These are phyloP conservation scores for Phaseolus lunatus DNA, from an alignment of 306 rosid species.

Conservation along the genomic window DNA sequence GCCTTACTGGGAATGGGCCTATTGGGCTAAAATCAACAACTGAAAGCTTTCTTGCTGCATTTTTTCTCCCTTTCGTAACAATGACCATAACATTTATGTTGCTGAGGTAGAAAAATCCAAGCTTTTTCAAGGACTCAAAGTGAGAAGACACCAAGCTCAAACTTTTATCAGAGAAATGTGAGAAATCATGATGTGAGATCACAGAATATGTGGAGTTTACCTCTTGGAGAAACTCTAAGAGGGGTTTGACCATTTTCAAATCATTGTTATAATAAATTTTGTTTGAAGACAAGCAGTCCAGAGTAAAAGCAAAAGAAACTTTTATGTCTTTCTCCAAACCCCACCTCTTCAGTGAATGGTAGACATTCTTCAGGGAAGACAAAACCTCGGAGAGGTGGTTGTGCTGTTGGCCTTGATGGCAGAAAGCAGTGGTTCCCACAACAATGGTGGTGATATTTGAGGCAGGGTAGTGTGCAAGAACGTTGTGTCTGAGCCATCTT, in stretches of 20 bases:
- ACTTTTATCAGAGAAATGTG: slow-evolving; percentile 53
- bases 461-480: slow-evolving; percentile 75
- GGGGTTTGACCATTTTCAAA: slow-evolving; percentile 51
- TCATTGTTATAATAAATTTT: slow-evolving; percentile 42
- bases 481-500: slow-evolving; percentile 69
- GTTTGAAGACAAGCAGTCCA: slow-evolving; percentile 50
- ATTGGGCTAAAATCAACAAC: slow-evolving; percentile 42
- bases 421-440: slow-evolving; percentile 52
- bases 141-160: slow-evolving; percentile 57
- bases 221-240: slow-evolving; percentile 58
- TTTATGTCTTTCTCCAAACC: slow-evolving; percentile 77
- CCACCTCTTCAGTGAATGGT: slow-evolving; percentile 83
- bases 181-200: slow-evolving; percentile 47
- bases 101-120: slow-evolving; percentile 57
- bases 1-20: slow-evolving; percentile 60
- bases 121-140: slow-evolving; percentile 57
- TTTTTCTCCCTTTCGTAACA: slow-evolving; percentile 46
- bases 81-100: slow-evolving; percentile 50
- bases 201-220: slow-evolving; percentile 70
- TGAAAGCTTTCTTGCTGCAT: slow-evolving; percentile 63
- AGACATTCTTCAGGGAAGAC: slow-evolving; percentile 67
- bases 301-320: slow-evolving; percentile 63
- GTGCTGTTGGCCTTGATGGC: slow-evolving; percentile 49
- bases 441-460: slow-evolving; percentile 73
- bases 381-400: slow-evolving; percentile 48